Percentiles rank a stretch among this genome's conserved stretches.
These are phyloP conservation scores for Nitzschia sp. DNA, from an alignment of 108 stramenopile species.

Conservation along the genomic window DNA sequence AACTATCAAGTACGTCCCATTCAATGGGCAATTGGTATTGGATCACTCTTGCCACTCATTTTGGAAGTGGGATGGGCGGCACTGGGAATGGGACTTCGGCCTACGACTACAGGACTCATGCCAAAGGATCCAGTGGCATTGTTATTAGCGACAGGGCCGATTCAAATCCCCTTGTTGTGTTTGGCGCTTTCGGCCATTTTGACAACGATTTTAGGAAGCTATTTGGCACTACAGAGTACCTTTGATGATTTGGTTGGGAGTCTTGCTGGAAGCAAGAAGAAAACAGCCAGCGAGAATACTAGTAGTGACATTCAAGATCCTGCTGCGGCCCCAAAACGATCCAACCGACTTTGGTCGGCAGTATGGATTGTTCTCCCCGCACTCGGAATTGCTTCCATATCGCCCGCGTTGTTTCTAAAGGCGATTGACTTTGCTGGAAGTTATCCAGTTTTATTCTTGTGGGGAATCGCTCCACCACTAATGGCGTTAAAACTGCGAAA, in stretches of 20 bases:
- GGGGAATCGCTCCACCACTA: constrained; percentile 13
- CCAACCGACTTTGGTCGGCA: neutral
- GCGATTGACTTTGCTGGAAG: constrained; percentile 31
- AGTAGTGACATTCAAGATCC: neutral
- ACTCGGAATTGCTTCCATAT: constrained; percentile 6
- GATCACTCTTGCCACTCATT: constrained; percentile 15
- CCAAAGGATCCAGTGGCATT: constrained; percentile 5
- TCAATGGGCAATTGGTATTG: constrained; percentile 18
- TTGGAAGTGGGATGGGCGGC: constrained; percentile 19
- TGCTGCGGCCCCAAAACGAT: neutral
- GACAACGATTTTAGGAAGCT: constrained; percentile 24
- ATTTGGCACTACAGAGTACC: constrained; percentile 22
- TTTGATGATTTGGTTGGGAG: neutral
- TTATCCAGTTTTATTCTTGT: constrained; percentile 21
- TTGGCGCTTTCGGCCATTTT: constrained; percentile 21
- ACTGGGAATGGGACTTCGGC: neutral
- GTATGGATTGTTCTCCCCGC: constrained; percentile 4
- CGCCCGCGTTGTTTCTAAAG: constrained; percentile 10
- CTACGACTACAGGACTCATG: neutral
- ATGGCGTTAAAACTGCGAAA: constrained; percentile 1
- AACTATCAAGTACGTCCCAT: constrained; percentile 11
- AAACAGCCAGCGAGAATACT: neutral
- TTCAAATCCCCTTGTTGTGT: neutral
- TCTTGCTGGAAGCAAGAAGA: neutral
- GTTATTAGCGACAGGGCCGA: neutral